Evolutionary conservation across 768 basidiomycete species (phyloP), one percentile per base, ranked within the genome.

Genomic region (Mycena metata): DNA sequence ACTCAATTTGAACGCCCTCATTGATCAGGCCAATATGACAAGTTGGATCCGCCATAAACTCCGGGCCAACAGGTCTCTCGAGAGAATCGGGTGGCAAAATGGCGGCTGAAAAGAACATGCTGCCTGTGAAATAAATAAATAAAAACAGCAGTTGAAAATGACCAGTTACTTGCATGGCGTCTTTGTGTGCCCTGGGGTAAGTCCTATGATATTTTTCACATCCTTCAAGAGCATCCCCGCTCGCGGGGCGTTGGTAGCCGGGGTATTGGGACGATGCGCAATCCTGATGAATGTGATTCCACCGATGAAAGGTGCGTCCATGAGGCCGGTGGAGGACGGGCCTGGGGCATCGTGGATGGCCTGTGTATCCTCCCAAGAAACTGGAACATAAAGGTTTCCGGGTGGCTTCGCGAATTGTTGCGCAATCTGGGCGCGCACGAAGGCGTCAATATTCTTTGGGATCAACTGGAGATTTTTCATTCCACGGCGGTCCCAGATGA

Each of bases 251-350:
- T 45, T 17, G 54, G 6, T 30, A 13, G 24, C 33, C 9, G 33
- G 35, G 17, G 50, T 39, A 19, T 19, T 26, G 23, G 16, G 42
- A 11, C 30, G 33, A 10, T 45, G 21, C 8, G 57, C 57, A 26
- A 66, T 60, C n/a, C 33, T 51, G 26, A 60, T 30, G 15, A 66
- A 66, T 3, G 50, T 66, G 26, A 43, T 26, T 3, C 39, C 57
- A 16, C 11, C 57, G n/a, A 66, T 60, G 57, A 60, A 66, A 19
- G 65, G 65, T 9, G 49, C 65, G 24, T 30, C 58, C 49, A 33
- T n/a, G 16, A 66, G 23, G 23, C 24, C 58, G 1, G 50, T 59
- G 19, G 56, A 54, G 26, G 49, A 46, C 15, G 50, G 47, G 19
- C 47, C 43, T 24, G 39, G 41, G 23, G 5, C 35, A 23, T 51